Conservation (phyloP, 2,329 filamentous ascomycete species). For the Aspergillus melleus region DNA sequence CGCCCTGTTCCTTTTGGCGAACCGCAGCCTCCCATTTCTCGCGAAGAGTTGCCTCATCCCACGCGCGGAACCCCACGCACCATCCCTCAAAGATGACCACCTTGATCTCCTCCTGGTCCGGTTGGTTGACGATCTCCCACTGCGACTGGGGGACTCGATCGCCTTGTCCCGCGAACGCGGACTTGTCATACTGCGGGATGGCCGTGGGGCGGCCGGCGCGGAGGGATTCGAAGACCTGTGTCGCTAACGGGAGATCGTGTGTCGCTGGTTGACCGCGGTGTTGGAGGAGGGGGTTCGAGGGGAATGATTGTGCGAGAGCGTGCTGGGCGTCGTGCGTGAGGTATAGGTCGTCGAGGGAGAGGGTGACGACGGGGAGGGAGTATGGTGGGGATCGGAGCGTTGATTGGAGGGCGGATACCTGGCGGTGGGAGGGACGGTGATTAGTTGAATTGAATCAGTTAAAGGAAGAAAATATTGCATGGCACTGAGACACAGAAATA, state of each 20-base stretch:
- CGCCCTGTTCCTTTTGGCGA: constrained; percentile 46
- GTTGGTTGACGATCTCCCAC: constrained; percentile 59
- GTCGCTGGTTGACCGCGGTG: constrained; percentile 82
- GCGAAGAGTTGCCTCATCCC: constrained; percentile 57
- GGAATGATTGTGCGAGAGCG: constrained; percentile 63
- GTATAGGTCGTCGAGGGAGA: constrained; percentile 90
- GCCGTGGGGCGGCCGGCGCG: constrained; percentile 52
- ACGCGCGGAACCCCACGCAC: constrained; percentile 79
- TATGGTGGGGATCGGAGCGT: constrained; percentile 60
- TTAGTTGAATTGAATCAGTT: background rate
- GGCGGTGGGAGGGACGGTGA: constrained; percentile 1
- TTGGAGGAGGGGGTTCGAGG: constrained; percentile 73
- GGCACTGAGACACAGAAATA: too few species aligned
- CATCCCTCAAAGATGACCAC: constrained; percentile 86
- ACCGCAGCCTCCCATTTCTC: constrained; percentile 55
- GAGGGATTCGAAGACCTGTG: constrained; percentile 63
- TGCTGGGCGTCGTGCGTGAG: constrained; percentile 69
- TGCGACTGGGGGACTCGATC: constrained; percentile 65
- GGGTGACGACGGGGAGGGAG: constrained; percentile 65
- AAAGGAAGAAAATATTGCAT: background rate
- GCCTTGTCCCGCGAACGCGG: constrained; percentile 70
- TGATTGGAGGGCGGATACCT: constrained; percentile 63
- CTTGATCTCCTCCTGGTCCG: constrained; percentile 43
- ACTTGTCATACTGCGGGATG: constrained; percentile 83
- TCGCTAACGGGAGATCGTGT: constrained; percentile 71